Base-by-base conservation (phyloP, 768 basidiomycete genomes). In the Phaeotremella skinneri region DNA sequence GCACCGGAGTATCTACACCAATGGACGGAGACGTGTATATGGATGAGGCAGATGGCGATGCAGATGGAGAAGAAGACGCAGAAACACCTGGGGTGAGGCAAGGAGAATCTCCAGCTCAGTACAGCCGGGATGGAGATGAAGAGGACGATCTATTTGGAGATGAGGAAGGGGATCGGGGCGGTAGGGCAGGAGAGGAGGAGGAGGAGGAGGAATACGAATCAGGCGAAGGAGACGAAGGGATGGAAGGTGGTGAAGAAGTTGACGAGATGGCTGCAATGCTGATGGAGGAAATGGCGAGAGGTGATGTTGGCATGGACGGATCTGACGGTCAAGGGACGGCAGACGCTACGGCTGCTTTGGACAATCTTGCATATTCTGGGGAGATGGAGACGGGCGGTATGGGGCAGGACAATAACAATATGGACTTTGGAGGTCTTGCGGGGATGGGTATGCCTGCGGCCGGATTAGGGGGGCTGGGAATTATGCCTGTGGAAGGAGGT, bases 11-110 rank as follows among this genome's bases (percentile, higher is more conserved):
- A 13, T 37, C 49, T 5, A 50, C 29, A n/a, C 29, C 34, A 11
- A 5, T 52, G 26, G 61, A 56, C 52, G 31, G 27, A 20, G 55
- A 62, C 30, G 61, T 23, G 1, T 42, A 63, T 14, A 55, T n/a
- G n/a, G 41, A 52, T 27, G 55, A 37, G 21, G 62, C 47, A 3
- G 53, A 47, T n/a, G 49, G 23, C 2, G 48, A 50, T 17, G 59
- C 25, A 23, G 56, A 63, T 16, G 61, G 49, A 9, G 60, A 62
- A 39, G 62, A 52, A 31, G 61, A 62, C 20, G 56, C 34, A 13
- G 52, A 39, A 14, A 62, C 61, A 29, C 61, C 61, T 29, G 34
- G 21, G 6, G 13, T 45, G 7, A 45, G 43, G 20, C 13, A 14
- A 6, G 43, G 43, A 7, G 43, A 45, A 13, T 45, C 43, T 14